phyloP scores from a whole-genome alignment of 2,329 filamentous ascomycete genomes.

The Fusarium tanahbumbuense region DNA sequence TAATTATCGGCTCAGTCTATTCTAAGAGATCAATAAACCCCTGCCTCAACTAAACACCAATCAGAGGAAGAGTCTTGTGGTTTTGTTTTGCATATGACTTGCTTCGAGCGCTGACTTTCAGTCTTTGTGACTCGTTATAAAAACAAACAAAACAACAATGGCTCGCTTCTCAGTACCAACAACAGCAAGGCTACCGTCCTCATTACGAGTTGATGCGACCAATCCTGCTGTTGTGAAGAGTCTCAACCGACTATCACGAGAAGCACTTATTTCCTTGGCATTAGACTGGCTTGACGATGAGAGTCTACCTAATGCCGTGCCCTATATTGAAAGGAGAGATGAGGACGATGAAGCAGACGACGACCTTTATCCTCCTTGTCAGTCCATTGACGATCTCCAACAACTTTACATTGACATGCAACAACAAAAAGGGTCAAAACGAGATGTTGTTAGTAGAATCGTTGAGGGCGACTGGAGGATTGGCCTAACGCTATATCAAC shows the following conservation, averaged over 20 bases:
- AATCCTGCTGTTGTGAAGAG: constrained; percentile 74
- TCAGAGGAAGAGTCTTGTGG: constrained; percentile 10
- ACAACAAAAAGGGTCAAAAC: constrained; percentile 68
- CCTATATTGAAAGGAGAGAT: constrained; percentile 51
- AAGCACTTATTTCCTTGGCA: constrained; percentile 76
- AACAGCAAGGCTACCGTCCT: constrained; percentile 76
- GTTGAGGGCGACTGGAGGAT: constrained; percentile 76
- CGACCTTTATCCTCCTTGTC: constrained; percentile 76
- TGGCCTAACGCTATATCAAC: constrained; percentile 72
- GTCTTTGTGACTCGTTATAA: constrained; percentile 14
- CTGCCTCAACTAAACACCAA: neutral
- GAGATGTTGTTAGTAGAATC: constrained; percentile 72
- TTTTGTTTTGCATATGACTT: constrained; percentile 9
- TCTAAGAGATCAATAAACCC: constrained; percentile 7
- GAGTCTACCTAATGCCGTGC: constrained; percentile 66
- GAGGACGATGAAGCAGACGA: constrained; percentile 67
- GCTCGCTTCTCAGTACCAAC: constrained; percentile 75
- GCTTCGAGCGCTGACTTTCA: neutral
- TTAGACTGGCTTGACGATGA: constrained; percentile 81
- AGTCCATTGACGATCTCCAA: constrained; percentile 73
- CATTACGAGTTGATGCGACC: constrained; percentile 73
- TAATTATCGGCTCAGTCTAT: constrained; percentile 6
- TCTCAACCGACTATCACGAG: constrained; percentile 76
- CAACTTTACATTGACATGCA: constrained; percentile 72
- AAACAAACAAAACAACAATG: constrained; percentile 52